A percentile compares a stretch with the other conserved stretches of the same genome.
These are phyloP conservation scores for Neurospora sp. DNA, from an alignment of 495 filamentous ascomycete species.

Conservation along the genomic window DNA sequence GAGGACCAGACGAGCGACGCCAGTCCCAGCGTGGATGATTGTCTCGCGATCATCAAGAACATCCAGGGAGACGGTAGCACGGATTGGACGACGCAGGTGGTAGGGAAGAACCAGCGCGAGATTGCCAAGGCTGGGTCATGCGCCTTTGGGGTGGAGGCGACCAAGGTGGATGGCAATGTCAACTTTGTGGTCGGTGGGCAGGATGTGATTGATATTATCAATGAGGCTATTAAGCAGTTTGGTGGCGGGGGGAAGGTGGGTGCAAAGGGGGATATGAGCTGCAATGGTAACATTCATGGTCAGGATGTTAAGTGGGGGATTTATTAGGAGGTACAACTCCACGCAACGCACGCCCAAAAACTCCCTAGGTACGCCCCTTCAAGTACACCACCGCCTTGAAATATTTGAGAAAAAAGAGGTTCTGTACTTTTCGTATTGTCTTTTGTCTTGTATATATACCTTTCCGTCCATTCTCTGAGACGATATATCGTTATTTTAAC, in stretches of 20 bases:
- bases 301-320: background rate
- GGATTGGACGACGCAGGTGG: background rate
- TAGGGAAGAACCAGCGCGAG: background rate
- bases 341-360: no score
- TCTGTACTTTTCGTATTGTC: no score
- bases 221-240: background rate
- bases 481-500: no score
- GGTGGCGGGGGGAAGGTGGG: background rate
- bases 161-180: background rate
- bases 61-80: background rate
- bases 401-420: no score
- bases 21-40: background rate
- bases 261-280: background rate
- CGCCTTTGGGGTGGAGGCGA: background rate
- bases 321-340: background rate
- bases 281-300: background rate
- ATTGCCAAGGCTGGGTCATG: background rate
- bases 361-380: no score
- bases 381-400: no score
- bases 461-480: no score
- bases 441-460: no score
- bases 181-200: background rate
- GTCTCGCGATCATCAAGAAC: background rate
- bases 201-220: background rate
- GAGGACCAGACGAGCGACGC: background rate